Base-by-base conservation (phyloP, 208 protist genomes). In the Angomonas ambiguus region DNA sequence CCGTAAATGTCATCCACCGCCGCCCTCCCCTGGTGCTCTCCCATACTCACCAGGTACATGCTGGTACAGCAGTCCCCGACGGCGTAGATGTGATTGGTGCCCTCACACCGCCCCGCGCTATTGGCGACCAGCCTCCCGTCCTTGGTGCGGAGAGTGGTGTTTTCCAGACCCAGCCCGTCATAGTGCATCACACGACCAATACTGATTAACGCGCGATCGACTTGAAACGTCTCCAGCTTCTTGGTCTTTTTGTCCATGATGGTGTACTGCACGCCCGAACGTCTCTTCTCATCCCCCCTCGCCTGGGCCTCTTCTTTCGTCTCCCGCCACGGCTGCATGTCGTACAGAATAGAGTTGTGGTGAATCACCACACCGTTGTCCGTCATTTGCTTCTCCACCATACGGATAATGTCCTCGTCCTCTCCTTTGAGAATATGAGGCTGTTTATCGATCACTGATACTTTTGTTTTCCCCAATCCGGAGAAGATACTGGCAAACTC, bases 401-500 rank as follows among this genome's bases (percentile, higher is more conserved):
- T 27, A 22, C 32, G 51, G 16, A 80, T 72, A 35, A 94, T 64
- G 66, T 94, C 88, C 2, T 74, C 64, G 63, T 94, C 88, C 72
- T 94, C 88, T 25, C 64, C 62, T 0, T 78, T 78, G 62, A 94
- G 67, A 35, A 94, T 89, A 64, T 81, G 80, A 35, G 73, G 32
- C 1, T 69, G 70, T 69, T 88, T 87, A 65, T 94, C 85, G 34
- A 94, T 74, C 24, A 94, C 55, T 60, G 63, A 76, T 13, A 94
- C 88, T 62, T 88, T 79, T 30, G 88, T 94, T 62, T 80, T 77
- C 31, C 88, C 82, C 2, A 94, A 79, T 0, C 75, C 66, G 11
- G 72, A 76, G 35, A 81, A 85, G 59, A 91, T 94, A 53, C 72
- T 69, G 56, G 88, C 88, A 48, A 94, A 90, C 79, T 94, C 88